Conservation (phyloP, 768 basidiomycete species). For the Suillus bovinus region DNA sequence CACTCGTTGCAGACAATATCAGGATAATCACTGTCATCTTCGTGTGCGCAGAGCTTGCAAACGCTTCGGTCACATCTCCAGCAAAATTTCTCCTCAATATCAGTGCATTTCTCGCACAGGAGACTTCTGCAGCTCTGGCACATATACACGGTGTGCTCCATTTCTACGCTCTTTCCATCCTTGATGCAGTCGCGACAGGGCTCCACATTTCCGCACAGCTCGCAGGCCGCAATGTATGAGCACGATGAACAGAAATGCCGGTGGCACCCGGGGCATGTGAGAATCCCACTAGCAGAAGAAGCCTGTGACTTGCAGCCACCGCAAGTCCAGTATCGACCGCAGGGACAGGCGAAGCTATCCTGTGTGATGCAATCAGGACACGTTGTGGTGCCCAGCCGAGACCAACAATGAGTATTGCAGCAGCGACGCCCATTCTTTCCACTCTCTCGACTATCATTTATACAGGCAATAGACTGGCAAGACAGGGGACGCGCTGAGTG, state of each 20-base stretch:
- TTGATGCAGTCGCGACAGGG: slow-evolving; percentile 9
- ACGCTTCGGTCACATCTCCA: not conserved
- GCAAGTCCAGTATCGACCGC: slow-evolving; percentile 8
- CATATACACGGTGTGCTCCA: not conserved
- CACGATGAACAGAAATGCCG: slow-evolving; percentile 2
- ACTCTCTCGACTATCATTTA: not conserved
- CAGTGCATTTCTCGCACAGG: not conserved
- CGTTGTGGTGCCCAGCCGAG: not conserved
- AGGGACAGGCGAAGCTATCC: slow-evolving; percentile 4
- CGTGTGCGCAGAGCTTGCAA: not conserved
- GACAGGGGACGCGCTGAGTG: slow-evolving; percentile 1
- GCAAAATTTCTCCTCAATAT: not conserved
- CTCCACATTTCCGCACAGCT: not conserved
- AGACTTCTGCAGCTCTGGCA: not conserved
- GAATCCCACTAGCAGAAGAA: not conserved
- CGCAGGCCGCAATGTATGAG: slow-evolving; percentile 1
- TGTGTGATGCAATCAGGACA: slow-evolving; percentile 9
- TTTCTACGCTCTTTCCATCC: not conserved
- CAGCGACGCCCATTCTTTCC: not conserved
- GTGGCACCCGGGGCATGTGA: slow-evolving; percentile 9
- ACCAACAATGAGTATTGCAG: not conserved
- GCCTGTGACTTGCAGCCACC: slow-evolving; percentile 1
- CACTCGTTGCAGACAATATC: not conserved
- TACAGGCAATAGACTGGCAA: not conserved
- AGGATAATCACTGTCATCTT: not conserved